Evolutionary conservation across 352 stramenopile species (phyloP), one percentile per base, ranked within the genome.

Genomic region (Hyphochytrium catenoides): DNA sequence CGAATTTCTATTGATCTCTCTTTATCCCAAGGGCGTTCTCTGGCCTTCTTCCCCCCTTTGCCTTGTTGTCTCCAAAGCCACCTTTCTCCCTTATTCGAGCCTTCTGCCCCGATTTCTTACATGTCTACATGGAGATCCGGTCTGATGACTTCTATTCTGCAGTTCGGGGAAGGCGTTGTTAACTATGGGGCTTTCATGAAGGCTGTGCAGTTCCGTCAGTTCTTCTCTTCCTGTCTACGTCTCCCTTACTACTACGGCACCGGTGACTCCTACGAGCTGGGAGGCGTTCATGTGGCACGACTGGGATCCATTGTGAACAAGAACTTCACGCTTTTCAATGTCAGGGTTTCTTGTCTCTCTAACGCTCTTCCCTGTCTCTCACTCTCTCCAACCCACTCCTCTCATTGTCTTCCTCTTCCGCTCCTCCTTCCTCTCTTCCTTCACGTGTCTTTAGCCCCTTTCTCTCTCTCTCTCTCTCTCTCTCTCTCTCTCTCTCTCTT

Each of bases 141-240:
- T 63, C 52, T 34, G 30, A 43, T 2, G 32, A 56, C 21, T 43
- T 39, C 11, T 41, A 50, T 32, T n/a, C n/a, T n/a, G n/a, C 24
- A 56, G 15, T 35, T 45, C 8, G 68, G 70, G 1, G 62, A 78
- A 19, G 73, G 73, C 5, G 48, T 53, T 11, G 77, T 92, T 2
- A 79, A 62, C 14, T 87, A 82, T 28, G 76, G 88, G 8, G 63
- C 65, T 4, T 91, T 92, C 41, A 62, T 85, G 34, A 52, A 82
- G 7, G 59, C 66, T 0, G 76, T 75, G 0, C 73, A 92, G 41
- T 52, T 55, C 0, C 50, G 46, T 3, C 63, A 85, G 32, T 87
- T 91, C 33, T 91, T 92, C 44, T 76, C 65, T 7, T 64, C 55
- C 0, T 82, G 69, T 32, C 75, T 91, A 57, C 48, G 66, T 0